Percentiles rank a stretch among this genome's conserved stretches.
These are phyloP conservation scores for Rubus parviflorus DNA, from an alignment of 306 rosid genomes.

Conservation along the genomic window DNA sequence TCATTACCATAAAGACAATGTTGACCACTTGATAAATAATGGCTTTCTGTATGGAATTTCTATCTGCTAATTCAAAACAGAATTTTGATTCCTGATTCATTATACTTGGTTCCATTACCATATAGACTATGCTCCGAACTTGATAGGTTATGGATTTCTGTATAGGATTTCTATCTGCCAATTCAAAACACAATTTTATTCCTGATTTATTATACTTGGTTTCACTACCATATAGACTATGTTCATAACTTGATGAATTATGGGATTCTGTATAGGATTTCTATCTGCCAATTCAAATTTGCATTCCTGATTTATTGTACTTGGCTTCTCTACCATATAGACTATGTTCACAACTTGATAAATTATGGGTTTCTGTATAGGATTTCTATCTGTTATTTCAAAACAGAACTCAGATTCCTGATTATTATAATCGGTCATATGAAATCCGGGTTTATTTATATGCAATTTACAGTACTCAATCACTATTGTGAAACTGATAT, in stretches of 20 bases:
- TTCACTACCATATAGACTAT: not conserved
- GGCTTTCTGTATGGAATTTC: not conserved
- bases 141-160: not conserved
- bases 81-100: not conserved
- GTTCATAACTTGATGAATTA: not conserved
- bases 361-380: not conserved
- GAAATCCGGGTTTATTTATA: not conserved
- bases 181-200: slow-evolving; percentile 1
- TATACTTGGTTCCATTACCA: not conserved
- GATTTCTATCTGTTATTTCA: not conserved
- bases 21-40: not conserved
- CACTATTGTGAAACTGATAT: not conserved
- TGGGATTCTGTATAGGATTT: not conserved
- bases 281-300: not conserved
- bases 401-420: not conserved
- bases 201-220: not conserved
- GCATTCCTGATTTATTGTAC: not conserved
- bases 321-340: too few species aligned
- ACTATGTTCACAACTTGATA: too few species aligned
- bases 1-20: not conserved
- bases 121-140: not conserved
- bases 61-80: not conserved
- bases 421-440: not conserved
- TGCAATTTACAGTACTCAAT: not conserved
- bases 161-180: not conserved